Evolutionary conservation across 345 rosid species (phyloP), one percentile per base, ranked within the genome.

Genomic region (Brassica rapa): DNA sequence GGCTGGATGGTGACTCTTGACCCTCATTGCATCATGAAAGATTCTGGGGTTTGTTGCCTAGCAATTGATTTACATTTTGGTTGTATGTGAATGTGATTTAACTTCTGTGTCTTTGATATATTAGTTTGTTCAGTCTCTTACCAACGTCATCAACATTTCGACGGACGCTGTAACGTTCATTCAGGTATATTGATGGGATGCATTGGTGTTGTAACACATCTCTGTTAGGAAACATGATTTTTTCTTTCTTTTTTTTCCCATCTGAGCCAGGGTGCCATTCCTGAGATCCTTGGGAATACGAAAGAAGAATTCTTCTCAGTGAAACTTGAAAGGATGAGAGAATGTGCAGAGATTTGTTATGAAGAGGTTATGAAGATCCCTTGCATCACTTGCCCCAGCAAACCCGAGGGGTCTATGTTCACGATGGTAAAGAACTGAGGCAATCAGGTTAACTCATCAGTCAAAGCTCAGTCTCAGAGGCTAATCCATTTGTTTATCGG

Each of bases 1-100:
- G 97, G 97, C 33, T 89, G 97, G 97, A 77, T 91, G 57, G 94
- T 83, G 35, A 86, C 87, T 30, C 82, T 71, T 77, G 94, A 91
- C 79, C 92, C 91, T 15, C 85, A 79, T 39, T 81, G 83, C 59
- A 53, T 53, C 59, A 53, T 53, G 59, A 53, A 53, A 53, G 9
- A 53, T 53, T 53, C 59, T 15, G 59, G 59, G 59, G 59, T 53
- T 53, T 53, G 59, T 53, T 49, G 1, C 6, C 7, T 49, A 14
- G 5, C n/a, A 43, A 12, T 11, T 49, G 59, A 53, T 53, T 53
- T 53, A 53, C 15, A 29, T 12, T 46, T 69, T 49, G 10, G 6
- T 15, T 2, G 56, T 66, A 37, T 62, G 60, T 68, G 12, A 15
- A 0, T 35, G 25, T 80, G 27, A 16, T 49, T 60, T 37, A 65